phyloP scores from a whole-genome alignment of 2,329 filamentous ascomycete genomes.

The Cercospora sesami region DNA sequence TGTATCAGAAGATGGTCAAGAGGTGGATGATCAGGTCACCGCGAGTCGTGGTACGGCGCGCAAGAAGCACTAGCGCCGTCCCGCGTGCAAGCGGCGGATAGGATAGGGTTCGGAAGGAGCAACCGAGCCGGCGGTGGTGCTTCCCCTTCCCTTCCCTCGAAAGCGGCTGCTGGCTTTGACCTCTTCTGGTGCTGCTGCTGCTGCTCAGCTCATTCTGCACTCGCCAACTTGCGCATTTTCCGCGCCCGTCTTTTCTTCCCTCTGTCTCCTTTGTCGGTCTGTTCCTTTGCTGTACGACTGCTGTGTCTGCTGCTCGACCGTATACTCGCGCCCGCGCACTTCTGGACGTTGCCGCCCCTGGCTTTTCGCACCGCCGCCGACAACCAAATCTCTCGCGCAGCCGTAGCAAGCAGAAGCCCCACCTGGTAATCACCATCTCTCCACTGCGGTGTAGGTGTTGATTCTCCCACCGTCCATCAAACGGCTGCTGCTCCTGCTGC shows the following conservation, averaged over 20 bases:
- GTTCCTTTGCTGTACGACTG: slow-evolving; percentile 12
- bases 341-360: not conserved
- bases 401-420: slow-evolving; percentile 3
- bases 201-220: slow-evolving; percentile 8
- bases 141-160: not conserved
- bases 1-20: not conserved
- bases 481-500: not conserved
- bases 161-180: not conserved
- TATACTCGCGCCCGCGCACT: slow-evolving; percentile 3
- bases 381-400: not conserved
- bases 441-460: slow-evolving; percentile 14
- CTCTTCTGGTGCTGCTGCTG: slow-evolving; percentile 1
- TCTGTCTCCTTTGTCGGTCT: slow-evolving; percentile 18
- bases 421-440: slow-evolving; percentile 11
- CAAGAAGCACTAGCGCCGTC: not conserved
- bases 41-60: not conserved
- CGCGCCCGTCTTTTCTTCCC: slow-evolving; percentile 10
- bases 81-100: not conserved
- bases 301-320: slow-evolving; percentile 6
- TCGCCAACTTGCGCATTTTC: slow-evolving; percentile 5
- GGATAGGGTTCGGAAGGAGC: slow-evolving; percentile 6
- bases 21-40: not conserved
- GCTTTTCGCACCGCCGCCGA: not conserved
- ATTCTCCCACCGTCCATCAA: slow-evolving; percentile 10
- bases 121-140: not conserved